These are phyloP conservation scores for Lablab purpureus DNA, from an alignment of 306 rosid species.

Conservation along the genomic window DNA sequence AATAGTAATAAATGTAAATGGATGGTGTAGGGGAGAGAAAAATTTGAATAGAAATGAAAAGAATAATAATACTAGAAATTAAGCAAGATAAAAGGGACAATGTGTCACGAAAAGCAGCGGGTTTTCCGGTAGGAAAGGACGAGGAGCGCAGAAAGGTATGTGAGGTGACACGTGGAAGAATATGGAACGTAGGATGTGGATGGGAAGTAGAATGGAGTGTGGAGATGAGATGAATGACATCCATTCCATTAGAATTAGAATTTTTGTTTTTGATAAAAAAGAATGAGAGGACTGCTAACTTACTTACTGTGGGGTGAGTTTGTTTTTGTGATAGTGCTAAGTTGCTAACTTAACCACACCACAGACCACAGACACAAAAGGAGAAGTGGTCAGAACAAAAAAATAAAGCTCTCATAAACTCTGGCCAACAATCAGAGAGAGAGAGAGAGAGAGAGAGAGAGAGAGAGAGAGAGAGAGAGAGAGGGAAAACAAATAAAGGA, in stretches of 20 bases:
- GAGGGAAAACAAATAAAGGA: slow-evolving; percentile 1
- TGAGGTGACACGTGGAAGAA: slow-evolving; percentile 49
- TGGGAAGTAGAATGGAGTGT: slow-evolving; percentile 35
- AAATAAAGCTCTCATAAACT: slow-evolving; percentile 42
- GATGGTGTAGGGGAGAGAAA: neutral
- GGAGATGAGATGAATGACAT: slow-evolving; percentile 57
- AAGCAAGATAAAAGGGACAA: slow-evolving; percentile 52
- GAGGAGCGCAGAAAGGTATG: slow-evolving; percentile 57
- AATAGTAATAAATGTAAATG: neutral
- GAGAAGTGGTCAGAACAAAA: neutral
- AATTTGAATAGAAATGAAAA: neutral
- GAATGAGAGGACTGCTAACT: slow-evolving; percentile 21
- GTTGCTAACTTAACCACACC: slow-evolving; percentile 37
- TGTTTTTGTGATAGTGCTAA: slow-evolving; percentile 42
- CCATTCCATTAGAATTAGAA: slow-evolving; percentile 51
- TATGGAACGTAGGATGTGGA: slow-evolving; percentile 37
- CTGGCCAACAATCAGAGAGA: slow-evolving; percentile 37
- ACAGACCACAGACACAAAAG: slow-evolving; percentile 1
- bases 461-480: slow-evolving; percentile 40
- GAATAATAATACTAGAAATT: neutral
- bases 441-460: slow-evolving; percentile 32
- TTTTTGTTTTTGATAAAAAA: slow-evolving; percentile 22
- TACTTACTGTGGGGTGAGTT: slow-evolving; percentile 10
- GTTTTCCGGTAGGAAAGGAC: slow-evolving; percentile 85
- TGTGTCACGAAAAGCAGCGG: slow-evolving; percentile 86